Conservation (phyloP, 441 rosid species). For the Aleurites moluccanus region DNA sequence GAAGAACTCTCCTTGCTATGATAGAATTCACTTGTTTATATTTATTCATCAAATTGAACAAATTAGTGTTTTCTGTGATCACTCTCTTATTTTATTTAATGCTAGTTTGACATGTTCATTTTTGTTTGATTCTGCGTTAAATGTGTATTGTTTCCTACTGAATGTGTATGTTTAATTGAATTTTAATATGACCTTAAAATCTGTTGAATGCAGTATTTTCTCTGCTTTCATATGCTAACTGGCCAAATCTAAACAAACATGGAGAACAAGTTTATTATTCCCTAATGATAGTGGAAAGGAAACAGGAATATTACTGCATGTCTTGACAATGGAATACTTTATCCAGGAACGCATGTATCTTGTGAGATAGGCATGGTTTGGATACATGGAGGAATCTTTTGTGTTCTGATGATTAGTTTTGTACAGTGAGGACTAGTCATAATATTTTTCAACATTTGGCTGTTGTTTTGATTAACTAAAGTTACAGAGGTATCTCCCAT, state of each 20-base stretch:
- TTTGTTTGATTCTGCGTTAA: not conserved
- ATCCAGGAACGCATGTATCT: not conserved
- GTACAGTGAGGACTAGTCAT: not conserved
- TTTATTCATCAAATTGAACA: not conserved
- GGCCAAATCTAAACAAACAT: not conserved
- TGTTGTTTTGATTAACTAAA: not conserved
- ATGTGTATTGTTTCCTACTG: not conserved
- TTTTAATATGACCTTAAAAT: not conserved
- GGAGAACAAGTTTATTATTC: not conserved
- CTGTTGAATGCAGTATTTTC: not conserved
- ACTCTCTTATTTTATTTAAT: not conserved
- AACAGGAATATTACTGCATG: not conserved
- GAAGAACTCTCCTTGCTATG: not conserved
- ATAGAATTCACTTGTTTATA: not conserved
- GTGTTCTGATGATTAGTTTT: not conserved
- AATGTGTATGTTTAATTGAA: not conserved
- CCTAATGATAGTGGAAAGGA: not conserved
- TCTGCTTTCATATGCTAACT: not conserved
- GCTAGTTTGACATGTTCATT: not conserved
- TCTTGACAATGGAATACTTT: too few species aligned
- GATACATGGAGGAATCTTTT: not conserved
- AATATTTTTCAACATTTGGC: not conserved
- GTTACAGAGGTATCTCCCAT: not conserved
- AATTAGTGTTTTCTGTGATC: not conserved
- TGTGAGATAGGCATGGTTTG: not conserved